Evolutionary conservation across 164 flowering plant species (phyloP).

Genomic region (Aristolochia contorta): DNA sequence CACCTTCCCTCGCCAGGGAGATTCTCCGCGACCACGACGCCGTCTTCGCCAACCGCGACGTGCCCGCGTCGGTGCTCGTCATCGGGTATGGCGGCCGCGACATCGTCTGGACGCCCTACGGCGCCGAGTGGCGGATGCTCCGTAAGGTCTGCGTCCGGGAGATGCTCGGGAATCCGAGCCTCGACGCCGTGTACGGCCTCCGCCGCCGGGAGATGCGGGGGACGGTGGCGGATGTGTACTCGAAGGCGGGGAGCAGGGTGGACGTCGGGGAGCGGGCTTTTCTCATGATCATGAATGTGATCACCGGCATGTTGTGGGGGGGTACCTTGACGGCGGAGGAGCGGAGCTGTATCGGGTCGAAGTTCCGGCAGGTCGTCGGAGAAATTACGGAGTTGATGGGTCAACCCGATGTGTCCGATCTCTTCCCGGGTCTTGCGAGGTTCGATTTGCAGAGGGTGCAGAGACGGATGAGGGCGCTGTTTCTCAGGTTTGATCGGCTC

Average conservation of each 20-base stretch:
- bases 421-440: slow-evolving; percentile 32
- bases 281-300: slow-evolving; percentile 26
- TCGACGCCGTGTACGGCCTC: slow-evolving; percentile 27
- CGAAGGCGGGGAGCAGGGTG: slow-evolving; percentile 19
- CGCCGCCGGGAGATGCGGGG: slow-evolving; percentile 27
- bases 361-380: slow-evolving; percentile 25
- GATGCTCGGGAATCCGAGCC: slow-evolving; percentile 22
- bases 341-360: slow-evolving; percentile 23
- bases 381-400: slow-evolving; percentile 30
- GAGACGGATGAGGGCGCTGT: slow-evolving; percentile 17
- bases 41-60: slow-evolving; percentile 38
- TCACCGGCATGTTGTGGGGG: slow-evolving; percentile 51
- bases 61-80: slow-evolving; percentile 18
- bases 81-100: slow-evolving; percentile 30
- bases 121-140: slow-evolving; percentile 36
- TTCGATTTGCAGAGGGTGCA: slow-evolving; percentile 46
- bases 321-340: slow-evolving; percentile 27
- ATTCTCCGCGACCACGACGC: slow-evolving; percentile 39
- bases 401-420: slow-evolving; percentile 46
- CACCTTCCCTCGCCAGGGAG: slow-evolving; percentile 31
- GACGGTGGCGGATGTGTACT: slow-evolving; percentile 15
- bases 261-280: slow-evolving; percentile 42
- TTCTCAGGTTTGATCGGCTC: slow-evolving; percentile 23
- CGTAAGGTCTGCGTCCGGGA: slow-evolving; percentile 35
- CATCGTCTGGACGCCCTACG: slow-evolving; percentile 33